Evolutionary conservation across 306 rosid genomes (phyloP).

Genomic region (Inga oerstediana): DNA sequence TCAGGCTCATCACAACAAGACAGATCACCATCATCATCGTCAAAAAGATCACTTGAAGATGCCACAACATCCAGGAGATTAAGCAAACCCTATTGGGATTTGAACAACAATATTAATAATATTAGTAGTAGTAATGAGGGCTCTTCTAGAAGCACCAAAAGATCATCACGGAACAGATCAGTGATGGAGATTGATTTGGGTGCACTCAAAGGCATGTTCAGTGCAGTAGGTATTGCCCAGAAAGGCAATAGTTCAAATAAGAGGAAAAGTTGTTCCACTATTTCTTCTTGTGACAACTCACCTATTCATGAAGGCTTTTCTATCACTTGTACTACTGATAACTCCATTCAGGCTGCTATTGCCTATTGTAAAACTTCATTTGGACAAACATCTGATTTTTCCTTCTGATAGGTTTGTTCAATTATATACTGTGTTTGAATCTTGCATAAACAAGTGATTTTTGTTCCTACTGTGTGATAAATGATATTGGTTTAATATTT

Average conservation of each 20-base stretch:
- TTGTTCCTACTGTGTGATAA: neutral
- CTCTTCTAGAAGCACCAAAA: conserved; percentile 26
- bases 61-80: neutral
- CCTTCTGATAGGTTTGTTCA: neutral
- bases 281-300: conserved; percentile 45
- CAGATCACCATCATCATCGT: neutral
- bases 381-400: conserved; percentile 40
- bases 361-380: conserved; percentile 63
- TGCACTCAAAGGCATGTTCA: conserved; percentile 49
- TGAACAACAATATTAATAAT: neutral
- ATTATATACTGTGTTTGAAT: neutral
- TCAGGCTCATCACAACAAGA: conserved; percentile 1
- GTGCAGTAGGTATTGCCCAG: conserved; percentile 30
- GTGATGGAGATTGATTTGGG: conserved; percentile 50
- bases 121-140: neutral
- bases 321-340: conserved; percentile 33
- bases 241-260: conserved; percentile 38
- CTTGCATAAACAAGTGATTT: neutral
- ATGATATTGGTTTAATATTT: no score
- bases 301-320: conserved; percentile 50
- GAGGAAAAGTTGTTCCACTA: conserved; percentile 39
- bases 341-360: conserved; percentile 62
- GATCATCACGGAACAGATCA: neutral
- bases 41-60: neutral
- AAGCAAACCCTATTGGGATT: conserved; percentile 18